A percentile compares a stretch with the other conserved stretches of the same genome.
phyloP scores from a whole-genome alignment of 169 alveolate genomes.

The Plasmodium malariae region DNA sequence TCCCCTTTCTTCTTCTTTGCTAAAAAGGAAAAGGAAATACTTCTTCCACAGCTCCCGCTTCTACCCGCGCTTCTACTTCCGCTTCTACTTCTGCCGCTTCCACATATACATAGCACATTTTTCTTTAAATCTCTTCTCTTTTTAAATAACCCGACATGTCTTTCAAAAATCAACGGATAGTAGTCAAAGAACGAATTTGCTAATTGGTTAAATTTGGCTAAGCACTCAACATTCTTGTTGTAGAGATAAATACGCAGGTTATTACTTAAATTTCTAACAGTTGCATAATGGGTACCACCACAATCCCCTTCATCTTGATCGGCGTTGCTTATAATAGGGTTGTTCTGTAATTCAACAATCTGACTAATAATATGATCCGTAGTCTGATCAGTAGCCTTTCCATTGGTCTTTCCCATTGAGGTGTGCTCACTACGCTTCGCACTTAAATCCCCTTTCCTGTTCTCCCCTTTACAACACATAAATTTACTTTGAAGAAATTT shows the following conservation, averaged over 20 bases:
- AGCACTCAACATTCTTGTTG: background rate
- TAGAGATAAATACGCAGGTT: background rate
- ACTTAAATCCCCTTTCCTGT: too few species aligned
- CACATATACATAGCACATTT: background rate
- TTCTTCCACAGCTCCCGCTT: background rate
- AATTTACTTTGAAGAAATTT: too few species aligned
- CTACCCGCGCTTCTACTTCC: background rate
- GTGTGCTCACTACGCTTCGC: too few species aligned
- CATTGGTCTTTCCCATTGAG: background rate
- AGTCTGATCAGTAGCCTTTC: background rate
- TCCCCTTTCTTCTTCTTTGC: background rate
- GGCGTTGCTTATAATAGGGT: too few species aligned
- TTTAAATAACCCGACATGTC: background rate
- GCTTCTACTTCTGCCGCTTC: background rate
- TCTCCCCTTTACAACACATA: too few species aligned
- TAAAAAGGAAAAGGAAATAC: background rate
- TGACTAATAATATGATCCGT: too few species aligned
- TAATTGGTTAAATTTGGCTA: background rate
- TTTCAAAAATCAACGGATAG: background rate
- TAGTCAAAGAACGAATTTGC: background rate
- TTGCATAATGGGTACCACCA: background rate
- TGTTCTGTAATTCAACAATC: too few species aligned
- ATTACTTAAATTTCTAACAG: background rate
- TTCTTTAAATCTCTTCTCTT: background rate
- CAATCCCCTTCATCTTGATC: background rate